phyloP scores from a whole-genome alignment of 1,284 basidiomycete genomes.

The Filobasidium uniguttulatum region DNA sequence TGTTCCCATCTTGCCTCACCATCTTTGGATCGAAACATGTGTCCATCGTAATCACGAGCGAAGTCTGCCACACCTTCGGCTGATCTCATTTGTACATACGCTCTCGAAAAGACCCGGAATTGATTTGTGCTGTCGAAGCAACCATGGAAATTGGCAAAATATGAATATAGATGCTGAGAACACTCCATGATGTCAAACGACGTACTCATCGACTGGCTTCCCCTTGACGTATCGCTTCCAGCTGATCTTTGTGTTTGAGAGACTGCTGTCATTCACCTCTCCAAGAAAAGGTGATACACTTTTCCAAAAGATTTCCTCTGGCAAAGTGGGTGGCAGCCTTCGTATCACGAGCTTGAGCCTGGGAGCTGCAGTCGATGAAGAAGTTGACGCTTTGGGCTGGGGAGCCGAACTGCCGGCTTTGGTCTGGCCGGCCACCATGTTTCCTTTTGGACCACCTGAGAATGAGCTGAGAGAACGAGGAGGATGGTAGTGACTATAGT shows the following conservation, averaged over 20 bases:
- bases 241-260: slow-evolving; percentile 37
- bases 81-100: slow-evolving; percentile 78
- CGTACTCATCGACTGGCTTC: slow-evolving; percentile 57
- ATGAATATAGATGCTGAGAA: neutral
- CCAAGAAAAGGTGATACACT: slow-evolving; percentile 67
- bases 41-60: slow-evolving; percentile 76
- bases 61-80: slow-evolving; percentile 60
- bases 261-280: slow-evolving; percentile 36
- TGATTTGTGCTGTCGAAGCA: slow-evolving; percentile 40
- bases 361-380: slow-evolving; percentile 15
- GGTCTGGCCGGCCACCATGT: no score
- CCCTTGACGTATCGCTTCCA: slow-evolving; percentile 59
- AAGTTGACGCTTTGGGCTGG: slow-evolving; percentile 5
- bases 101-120: slow-evolving; percentile 70
- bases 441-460: no score
- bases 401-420: no score
- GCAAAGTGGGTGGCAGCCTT: slow-evolving; percentile 77
- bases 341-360: slow-evolving; percentile 80
- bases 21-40: slow-evolving; percentile 78
- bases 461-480: no score
- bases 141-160: slow-evolving; percentile 39
- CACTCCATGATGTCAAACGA: slow-evolving; percentile 3
- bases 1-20: slow-evolving; percentile 42
- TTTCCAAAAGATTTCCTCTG: slow-evolving; percentile 85
- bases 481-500: no score